Base-by-base conservation (phyloP, 2,329 filamentous ascomycete species). In the Chaetomiaceae sp. region DNA sequence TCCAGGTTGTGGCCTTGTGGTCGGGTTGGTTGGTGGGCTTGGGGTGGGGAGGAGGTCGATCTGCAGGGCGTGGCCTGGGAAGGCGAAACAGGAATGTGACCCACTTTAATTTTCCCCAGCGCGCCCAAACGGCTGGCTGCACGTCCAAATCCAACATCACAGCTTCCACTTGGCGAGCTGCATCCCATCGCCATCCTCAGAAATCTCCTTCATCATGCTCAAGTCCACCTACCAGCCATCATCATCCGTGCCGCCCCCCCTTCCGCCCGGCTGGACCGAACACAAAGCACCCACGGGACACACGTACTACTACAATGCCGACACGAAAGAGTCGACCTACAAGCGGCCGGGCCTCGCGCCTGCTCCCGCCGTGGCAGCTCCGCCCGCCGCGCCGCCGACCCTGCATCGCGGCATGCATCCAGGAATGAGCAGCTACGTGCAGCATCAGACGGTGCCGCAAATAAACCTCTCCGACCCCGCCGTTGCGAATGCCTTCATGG, bases 201-300 rank as follows among this genome's bases (percentile, higher is more conserved):
- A 33, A 27, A 10, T 27, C 30, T 7, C 30, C 30, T 8, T 16
- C 42, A 20, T 45, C 9, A 89, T 89, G 86, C 73, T 92, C 43
- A 89, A 83, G 64, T 88, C 86, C 17, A 91, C 87, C n/a, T 83
- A 91, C 68, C 82, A 79, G 54, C 76, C 82, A 19, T 76, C 78
- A 9, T 61, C 70, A 13, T 62, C 67, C 41, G 65, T 67, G 49
- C 65, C 71, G 33, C 74, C 80, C 40, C 81, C 87, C 31, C 74
- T 96, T 1, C 85, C 84, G 23, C 76, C 84, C 38, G 90, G 89
- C 56, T 96, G 91, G 91, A 89, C 87, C n/a, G 88, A 95, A 68
- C 90, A 96, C 71, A 91, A 85, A 69, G 89, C 91, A 46, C 91
- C 90, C 5, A 85, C 86, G 44, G 89, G 89, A 4, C 90, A 96